phyloP scores from a whole-genome alignment of 495 filamentous ascomycete genomes.

The Amniculicola lignicola region DNA sequence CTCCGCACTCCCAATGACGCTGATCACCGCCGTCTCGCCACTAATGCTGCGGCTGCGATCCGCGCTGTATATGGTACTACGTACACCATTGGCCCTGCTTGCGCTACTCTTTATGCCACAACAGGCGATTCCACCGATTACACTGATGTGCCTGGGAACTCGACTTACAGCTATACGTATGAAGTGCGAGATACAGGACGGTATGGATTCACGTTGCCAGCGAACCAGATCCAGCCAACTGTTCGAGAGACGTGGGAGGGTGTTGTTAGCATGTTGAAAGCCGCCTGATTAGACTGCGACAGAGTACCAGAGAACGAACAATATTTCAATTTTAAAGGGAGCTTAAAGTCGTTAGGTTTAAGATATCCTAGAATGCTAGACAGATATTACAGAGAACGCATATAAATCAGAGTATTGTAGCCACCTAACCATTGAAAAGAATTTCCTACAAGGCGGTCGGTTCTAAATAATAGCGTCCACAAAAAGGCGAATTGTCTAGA shows the following conservation, averaged over 20 bases:
- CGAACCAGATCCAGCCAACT: conserved; percentile 26
- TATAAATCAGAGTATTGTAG: too few relatives aligned
- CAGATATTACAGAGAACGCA: too few relatives aligned
- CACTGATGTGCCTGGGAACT: conserved; percentile 18
- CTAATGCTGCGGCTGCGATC: conserved; percentile 19
- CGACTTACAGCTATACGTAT: conserved; percentile 28
- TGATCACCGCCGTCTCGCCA: conserved; percentile 14
- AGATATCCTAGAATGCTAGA: too few relatives aligned
- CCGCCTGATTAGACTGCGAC: too few relatives aligned
- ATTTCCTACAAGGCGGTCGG: too few relatives aligned
- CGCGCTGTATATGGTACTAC: conserved; percentile 16
- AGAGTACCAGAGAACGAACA: too few relatives aligned
- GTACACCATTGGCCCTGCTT: conserved; percentile 24
- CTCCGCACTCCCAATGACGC: conserved; percentile 14
- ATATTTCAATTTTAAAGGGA: too few relatives aligned
- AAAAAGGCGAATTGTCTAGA: too few relatives aligned
- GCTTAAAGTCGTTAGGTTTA: too few relatives aligned
- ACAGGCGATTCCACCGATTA: conserved; percentile 17
- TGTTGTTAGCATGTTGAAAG: conserved; percentile 21
- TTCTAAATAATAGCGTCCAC: too few relatives aligned
- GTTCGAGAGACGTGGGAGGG: conserved; percentile 25
- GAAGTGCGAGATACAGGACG: conserved; percentile 24
- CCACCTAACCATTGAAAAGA: too few relatives aligned
- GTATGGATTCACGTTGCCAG: conserved; percentile 21
- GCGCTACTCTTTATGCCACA: conserved; percentile 25